Conservation (phyloP, 2,329 filamentous ascomycete species). For the Fusarium floridanum region DNA sequence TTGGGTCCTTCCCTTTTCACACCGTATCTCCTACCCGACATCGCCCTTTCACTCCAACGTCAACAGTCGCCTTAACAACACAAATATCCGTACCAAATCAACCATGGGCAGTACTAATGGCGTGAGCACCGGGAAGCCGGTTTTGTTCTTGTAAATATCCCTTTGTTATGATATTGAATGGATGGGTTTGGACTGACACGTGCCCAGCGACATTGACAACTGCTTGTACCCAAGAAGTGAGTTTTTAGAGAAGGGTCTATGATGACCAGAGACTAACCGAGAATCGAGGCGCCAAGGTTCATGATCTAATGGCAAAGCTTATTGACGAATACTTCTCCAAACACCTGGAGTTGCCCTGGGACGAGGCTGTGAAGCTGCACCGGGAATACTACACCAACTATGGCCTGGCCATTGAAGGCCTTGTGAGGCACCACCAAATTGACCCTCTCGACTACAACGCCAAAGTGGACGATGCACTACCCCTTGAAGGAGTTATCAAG, state of each 20-base stretch:
- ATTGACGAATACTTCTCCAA: constrained; percentile 75
- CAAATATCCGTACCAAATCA: constrained; percentile 21
- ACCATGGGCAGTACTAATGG: constrained; percentile 54
- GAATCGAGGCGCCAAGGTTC: constrained; percentile 77
- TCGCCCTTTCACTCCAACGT: constrained; percentile 27
- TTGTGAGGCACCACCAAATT: constrained; percentile 94
- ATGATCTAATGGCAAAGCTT: constrained; percentile 87
- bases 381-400: constrained; percentile 95
- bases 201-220: constrained; percentile 94
- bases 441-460: constrained; percentile 94
- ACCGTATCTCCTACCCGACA: constrained; percentile 28
- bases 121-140: constrained; percentile 51
- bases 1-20: constrained; percentile 17
- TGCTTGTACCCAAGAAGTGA: constrained; percentile 92
- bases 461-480: constrained; percentile 94
- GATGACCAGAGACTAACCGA: constrained; percentile 17
- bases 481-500: constrained; percentile 85
- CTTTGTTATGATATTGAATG: neutral
- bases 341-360: constrained; percentile 79
- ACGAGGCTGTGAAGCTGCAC: constrained; percentile 89
- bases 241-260: constrained; percentile 39
- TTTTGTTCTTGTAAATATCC: constrained; percentile 58
- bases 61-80: constrained; percentile 11
- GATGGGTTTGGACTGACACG: constrained; percentile 19
- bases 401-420: constrained; percentile 94